A percentile compares a stretch with the other conserved stretches of the same genome.
Conservation (phyloP, 345 rosid species). For the Aethionema arabicum region DNA sequence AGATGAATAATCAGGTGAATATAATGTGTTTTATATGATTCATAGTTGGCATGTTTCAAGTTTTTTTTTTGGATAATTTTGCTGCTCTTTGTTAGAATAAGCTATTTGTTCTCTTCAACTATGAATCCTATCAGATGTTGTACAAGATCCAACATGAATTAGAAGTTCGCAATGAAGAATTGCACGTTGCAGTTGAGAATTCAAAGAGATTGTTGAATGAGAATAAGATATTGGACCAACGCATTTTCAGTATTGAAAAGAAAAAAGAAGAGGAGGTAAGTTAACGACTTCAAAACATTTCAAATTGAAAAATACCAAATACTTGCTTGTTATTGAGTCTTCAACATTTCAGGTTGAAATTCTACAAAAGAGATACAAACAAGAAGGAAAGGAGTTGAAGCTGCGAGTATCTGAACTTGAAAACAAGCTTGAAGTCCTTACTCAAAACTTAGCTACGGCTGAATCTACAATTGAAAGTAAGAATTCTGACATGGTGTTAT, state of each 20-base stretch:
- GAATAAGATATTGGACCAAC: slow-evolving; percentile 59
- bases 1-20: slow-evolving; percentile 58
- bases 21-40: slow-evolving; percentile 10
- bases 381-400: slow-evolving; percentile 62
- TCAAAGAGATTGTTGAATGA: slow-evolving; percentile 52
- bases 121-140: slow-evolving; percentile 43
- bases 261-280: slow-evolving; percentile 74
- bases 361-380: slow-evolving; percentile 57
- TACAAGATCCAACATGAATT: slow-evolving; percentile 66
- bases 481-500: slow-evolving; percentile 50
- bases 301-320: slow-evolving; percentile 16
- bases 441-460: slow-evolving; percentile 50
- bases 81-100: neutral
- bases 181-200: slow-evolving; percentile 54
- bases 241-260: slow-evolving; percentile 56
- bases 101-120: slow-evolving; percentile 9
- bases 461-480: slow-evolving; percentile 54
- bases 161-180: slow-evolving; percentile 55
- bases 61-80: neutral
- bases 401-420: slow-evolving; percentile 63
- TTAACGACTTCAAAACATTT: slow-evolving; percentile 6
- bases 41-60: slow-evolving; percentile 3
- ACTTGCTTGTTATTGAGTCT: slow-evolving; percentile 14
- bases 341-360: slow-evolving; percentile 48
- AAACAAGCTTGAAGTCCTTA: slow-evolving; percentile 55